Conservation (phyloP, 1,284 basidiomycete species). For the Fomes fomentarius region DNA sequence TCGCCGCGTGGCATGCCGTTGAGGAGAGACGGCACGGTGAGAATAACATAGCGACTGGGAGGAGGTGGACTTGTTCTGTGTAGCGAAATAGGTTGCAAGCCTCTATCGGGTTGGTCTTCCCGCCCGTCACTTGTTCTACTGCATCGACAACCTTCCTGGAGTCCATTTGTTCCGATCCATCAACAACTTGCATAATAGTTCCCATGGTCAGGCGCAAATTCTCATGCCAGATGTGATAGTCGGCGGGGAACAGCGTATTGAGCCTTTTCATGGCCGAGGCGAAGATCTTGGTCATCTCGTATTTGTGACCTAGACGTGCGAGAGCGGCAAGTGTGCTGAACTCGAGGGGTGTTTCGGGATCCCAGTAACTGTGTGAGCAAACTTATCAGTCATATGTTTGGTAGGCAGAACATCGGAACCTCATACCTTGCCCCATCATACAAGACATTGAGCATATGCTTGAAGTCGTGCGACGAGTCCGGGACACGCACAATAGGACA, state of each 20-base stretch:
- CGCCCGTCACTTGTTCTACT: too few species aligned
- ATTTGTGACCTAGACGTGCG: conserved; percentile 17
- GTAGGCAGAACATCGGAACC: background rate
- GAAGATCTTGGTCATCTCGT: conserved; percentile 3
- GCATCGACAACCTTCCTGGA: background rate
- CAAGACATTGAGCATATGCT: conserved; percentile 5
- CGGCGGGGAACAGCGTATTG: background rate
- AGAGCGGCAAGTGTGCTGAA: background rate
- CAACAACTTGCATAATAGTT: too few species aligned
- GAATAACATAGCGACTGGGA: background rate
- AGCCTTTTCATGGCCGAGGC: background rate
- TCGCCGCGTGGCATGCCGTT: background rate
- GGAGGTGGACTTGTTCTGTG: background rate
- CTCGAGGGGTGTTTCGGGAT: background rate
- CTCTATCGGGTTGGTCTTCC: conserved; percentile 5
- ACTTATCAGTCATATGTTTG: background rate
- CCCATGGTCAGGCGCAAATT: too few species aligned
- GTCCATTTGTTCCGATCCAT: background rate
- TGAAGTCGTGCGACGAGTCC: conserved; percentile 10
- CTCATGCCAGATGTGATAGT: background rate
- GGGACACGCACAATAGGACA: conserved; percentile 7
- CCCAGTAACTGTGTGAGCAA: background rate
- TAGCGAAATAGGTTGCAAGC: conserved; percentile 5
- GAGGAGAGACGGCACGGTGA: background rate
- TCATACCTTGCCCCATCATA: conserved; percentile 6